Base-by-base conservation (phyloP, 2,329 filamentous ascomycete genomes). In the Nigrospora sphaerica region DNA sequence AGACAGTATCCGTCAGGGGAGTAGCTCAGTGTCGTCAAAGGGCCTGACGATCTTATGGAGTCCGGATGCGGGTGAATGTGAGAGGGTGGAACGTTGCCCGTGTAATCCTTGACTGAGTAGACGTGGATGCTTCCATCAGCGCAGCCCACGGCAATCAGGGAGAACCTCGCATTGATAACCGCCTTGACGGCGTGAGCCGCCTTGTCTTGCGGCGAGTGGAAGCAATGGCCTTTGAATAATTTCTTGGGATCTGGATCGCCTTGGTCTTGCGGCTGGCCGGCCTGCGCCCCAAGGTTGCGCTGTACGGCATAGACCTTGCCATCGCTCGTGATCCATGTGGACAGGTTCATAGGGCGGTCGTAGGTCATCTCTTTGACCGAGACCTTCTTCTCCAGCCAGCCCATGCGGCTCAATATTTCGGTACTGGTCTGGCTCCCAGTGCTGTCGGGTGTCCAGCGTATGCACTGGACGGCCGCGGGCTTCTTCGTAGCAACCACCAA, bases 1-100 rank as follows among this genome's bases (percentile, higher is more conserved):
- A 98, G 76, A 62, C 91, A 95, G 64, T 97, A 96, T 16, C 93
- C 93, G 63, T 98, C 93, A 0, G 92, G 90, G 1, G 93, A 96
- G 69, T 95, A 98, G 49, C 71, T 81, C 53, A 98, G 67, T 31
- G 83, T 86, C 2, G 80, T 89, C 44, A 96, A 69, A 12, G 69
- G 65, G 0, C 93, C 93, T 1, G 88, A 83, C 14, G 80, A 77
- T 16, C 75, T 68, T 5, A 73, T 66, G 1, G 90, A 89, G 0
- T 83, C 81, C 12, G 86, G 83, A 2, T 87, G 71, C 45, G 71
- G 76, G 50, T 96, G 80, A 32, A 78, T 80, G 63, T 97, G 91
- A 1, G 92, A 97, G 13, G 86, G 70, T 6, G 90, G 87, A 45
- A 98, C 90, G 58, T 95, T 95, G 39, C 93, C 93, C 6, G 84